phyloP scores from a whole-genome alignment of 2,329 filamentous ascomycete species.

The Orbilia ellipsospora region DNA sequence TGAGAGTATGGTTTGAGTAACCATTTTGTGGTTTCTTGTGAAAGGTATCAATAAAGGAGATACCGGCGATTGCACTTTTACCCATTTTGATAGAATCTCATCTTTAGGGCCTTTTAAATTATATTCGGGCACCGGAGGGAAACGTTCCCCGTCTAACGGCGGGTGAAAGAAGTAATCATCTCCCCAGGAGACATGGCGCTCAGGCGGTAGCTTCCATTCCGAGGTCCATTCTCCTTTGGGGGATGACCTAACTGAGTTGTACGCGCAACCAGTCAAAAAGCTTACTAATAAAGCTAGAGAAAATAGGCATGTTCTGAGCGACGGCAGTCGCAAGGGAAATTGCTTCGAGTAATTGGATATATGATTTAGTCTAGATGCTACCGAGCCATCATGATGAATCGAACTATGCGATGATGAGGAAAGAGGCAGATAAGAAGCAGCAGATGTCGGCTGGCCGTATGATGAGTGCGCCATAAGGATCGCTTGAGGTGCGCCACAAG shows the following conservation, averaged over 20 bases:
- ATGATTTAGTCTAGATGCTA: neutral
- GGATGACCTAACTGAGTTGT: neutral
- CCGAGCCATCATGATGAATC: neutral
- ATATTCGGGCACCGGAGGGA: conserved; percentile 1
- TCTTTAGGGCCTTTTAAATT: neutral
- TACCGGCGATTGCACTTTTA: neutral
- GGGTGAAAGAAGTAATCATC: conserved; percentile 7
- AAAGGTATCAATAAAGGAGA: conserved; percentile 70
- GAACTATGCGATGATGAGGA: conserved; percentile 1
- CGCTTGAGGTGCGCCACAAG: neutral
- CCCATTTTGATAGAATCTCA: neutral
- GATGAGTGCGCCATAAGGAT: neutral
- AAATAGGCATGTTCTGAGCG: neutral
- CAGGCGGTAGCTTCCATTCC: neutral
- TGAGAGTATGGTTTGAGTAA: conserved; percentile 69
- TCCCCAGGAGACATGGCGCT: conserved; percentile 1
- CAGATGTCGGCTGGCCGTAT: neutral
- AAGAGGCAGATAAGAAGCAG: neutral
- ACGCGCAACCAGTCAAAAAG: neutral
- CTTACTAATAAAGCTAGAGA: conserved; percentile 1
- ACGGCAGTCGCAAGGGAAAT: neutral
- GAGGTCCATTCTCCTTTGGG: neutral
- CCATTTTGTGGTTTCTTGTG: conserved; percentile 68
- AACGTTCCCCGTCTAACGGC: neutral
- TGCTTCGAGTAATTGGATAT: neutral